phyloP scores from a whole-genome alignment of 208 protist genomes.

The Sergeia podlipaevii region DNA sequence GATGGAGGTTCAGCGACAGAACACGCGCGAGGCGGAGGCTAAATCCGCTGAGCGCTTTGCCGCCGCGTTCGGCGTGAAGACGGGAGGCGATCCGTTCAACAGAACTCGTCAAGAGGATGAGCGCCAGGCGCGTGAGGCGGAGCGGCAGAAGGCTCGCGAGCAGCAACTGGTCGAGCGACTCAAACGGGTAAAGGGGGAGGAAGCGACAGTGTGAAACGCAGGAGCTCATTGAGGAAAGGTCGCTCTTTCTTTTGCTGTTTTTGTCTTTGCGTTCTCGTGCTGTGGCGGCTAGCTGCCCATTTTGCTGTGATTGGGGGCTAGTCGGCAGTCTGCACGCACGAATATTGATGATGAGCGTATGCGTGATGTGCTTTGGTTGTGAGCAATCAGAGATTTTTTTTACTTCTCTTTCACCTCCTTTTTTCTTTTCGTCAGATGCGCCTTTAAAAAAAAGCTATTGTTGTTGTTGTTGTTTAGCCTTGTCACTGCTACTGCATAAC shows the following conservation, averaged over 20 bases:
- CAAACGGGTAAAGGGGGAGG: conserved; percentile 57
- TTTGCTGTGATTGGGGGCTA: too few species aligned
- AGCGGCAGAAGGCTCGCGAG: conserved; percentile 40
- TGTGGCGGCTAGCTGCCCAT: neutral
- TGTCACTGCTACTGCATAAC: too few species aligned
- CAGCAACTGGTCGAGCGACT: conserved; percentile 63
- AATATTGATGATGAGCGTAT: neutral
- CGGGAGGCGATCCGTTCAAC: conserved; percentile 44
- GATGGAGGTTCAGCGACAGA: conserved; percentile 18
- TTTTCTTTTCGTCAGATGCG: neutral
- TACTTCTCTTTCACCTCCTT: neutral
- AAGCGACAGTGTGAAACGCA: neutral
- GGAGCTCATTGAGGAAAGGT: neutral
- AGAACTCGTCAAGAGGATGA: conserved; percentile 46
- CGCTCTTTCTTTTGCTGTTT: neutral
- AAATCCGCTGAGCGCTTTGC: conserved; percentile 79
- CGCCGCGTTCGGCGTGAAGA: conserved; percentile 55
- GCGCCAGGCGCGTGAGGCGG: conserved; percentile 30
- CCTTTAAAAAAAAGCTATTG: neutral
- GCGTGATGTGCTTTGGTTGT: too few species aligned
- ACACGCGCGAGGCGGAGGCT: conserved; percentile 25
- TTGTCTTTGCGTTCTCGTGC: neutral
- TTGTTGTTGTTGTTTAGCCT: neutral
- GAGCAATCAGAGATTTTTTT: too few species aligned
- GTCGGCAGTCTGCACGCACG: neutral